A percentile compares a stretch with the other conserved stretches of the same genome.
phyloP scores from a whole-genome alignment of 495 filamentous ascomycete species.

The Hypoxylon lienhwacheense region DNA sequence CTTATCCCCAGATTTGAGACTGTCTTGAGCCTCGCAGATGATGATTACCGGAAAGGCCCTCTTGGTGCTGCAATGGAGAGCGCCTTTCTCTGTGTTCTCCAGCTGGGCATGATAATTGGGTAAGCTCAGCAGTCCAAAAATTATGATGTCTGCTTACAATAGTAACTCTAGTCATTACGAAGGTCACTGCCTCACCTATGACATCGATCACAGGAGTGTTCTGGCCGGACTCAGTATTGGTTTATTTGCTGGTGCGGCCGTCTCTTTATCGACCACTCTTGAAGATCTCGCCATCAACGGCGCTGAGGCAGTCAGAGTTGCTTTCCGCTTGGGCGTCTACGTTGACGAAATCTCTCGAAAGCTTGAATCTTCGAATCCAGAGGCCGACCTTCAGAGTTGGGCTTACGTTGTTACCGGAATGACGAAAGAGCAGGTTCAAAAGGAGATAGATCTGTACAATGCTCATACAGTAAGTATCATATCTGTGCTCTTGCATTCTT shows the following conservation, averaged over 20 bases:
- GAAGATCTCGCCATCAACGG: slow-evolving; percentile 36
- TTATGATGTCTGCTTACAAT: no score
- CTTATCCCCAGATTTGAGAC: slow-evolving; percentile 46
- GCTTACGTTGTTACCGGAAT: slow-evolving; percentile 46
- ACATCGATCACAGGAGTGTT: not conserved
- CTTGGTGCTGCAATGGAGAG: slow-evolving; percentile 42
- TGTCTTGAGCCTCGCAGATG: slow-evolving; percentile 36
- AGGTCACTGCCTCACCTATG: not conserved
- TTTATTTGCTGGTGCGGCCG: slow-evolving; percentile 42
- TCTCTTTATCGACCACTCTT: slow-evolving; percentile 42
- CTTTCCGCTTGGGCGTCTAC: slow-evolving; percentile 45
- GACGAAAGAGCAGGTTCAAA: slow-evolving; percentile 37
- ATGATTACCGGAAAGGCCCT: slow-evolving; percentile 34
- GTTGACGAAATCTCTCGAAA: slow-evolving; percentile 43
- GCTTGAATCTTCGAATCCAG: slow-evolving; percentile 32
- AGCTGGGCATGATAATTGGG: slow-evolving; percentile 41
- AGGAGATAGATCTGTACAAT: slow-evolving; percentile 43
- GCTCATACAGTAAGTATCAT: slow-evolving; percentile 13
- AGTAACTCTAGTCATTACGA: no score
- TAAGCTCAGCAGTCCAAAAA: no score
- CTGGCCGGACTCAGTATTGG: slow-evolving; percentile 47
- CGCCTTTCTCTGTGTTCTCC: not conserved
- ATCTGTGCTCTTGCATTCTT: no score
- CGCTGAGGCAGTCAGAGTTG: slow-evolving; percentile 39
- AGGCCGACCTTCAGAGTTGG: slow-evolving; percentile 36